Evolutionary conservation across 1,284 basidiomycete species (phyloP), one percentile per base, ranked within the genome.

Genomic region (Sanghuangporus baumii): DNA sequence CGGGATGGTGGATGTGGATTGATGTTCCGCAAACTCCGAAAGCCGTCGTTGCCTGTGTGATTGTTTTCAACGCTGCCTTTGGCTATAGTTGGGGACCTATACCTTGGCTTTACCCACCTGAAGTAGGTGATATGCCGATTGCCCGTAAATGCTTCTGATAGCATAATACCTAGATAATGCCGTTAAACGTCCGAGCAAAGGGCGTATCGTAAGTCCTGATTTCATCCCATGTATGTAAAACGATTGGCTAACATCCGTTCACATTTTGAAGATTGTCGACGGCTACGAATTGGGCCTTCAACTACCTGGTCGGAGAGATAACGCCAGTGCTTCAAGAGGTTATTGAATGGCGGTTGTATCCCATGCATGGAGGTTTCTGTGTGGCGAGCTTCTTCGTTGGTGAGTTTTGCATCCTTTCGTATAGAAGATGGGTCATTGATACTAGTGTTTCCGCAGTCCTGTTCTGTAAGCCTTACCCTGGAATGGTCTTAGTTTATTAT

Each of bases 291-390:
- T 87, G 92, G 93, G 84, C 88, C 14, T 94, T 94, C 78, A 94
- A 94, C 74, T 94, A 88, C 75, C 72, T 93, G 66, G 94, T 98
- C 51, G 96, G 96, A 23, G 91, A 94, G 73, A 81, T 87, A 41
- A 98, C 96, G 0, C 96, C 96, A 0, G 82, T 89, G 55, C 79
- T 98, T 57, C 94, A 98, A 76, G 94, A 97, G 67, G 76, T 83
- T 43, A 98, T 99, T 68, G 83, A 85, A 43, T 99, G 96, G 96
- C 82, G 92, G 59, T 76, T 98, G 58, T 98, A 98, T 75, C 92
- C 93, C 0, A 96, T 99, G 92, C 94, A 97, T 69, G 94, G 92
- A 12, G 94, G 94, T 75, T 96, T 96, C 77, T 96, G 95, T 73
- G 83, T 85, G 12, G 86, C 89, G 71, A 94, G 93, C 68, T 95